Base-by-base conservation (phyloP, 2,329 filamentous ascomycete species). In the Botrytis cinerea region DNA sequence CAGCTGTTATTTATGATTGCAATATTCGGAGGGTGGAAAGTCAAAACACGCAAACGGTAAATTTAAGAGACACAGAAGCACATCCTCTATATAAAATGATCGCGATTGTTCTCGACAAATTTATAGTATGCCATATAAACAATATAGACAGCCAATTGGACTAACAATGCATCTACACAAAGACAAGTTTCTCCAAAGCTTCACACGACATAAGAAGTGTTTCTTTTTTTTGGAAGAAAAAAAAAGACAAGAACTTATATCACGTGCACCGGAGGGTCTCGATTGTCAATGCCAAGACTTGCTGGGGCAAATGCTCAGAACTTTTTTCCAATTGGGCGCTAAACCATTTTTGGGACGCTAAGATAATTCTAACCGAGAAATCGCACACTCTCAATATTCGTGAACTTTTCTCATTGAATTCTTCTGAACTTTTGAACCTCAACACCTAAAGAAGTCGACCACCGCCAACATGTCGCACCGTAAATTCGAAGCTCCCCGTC, bases 401-500 rank as follows among this genome's bases (percentile, higher is more conserved):
- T 28, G 70, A 68, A 72, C 70, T 68, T 73, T 70, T 69, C 38
- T 35, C 25, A 2, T 54, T 60, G 32, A 51, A 54, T 38, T 40
- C 64, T 73, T 70, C 35, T 60, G 71, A 73, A 70, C 71, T 73
- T 70, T 62, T 48, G 71, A 73, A 73, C 71, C 54, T 72, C 63
- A 72, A 68, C 63, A 73, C 46, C 71, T 25, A 69, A 38, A 70
- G 45, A 73, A 73, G 66, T 73, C 71, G 71, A 73, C 71, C 54
- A 70, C 51, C 63, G 51, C 60, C 63, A 59, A 67, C 71, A 80
- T 80, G 79, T 76, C 74, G 73, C 78, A 79, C 74, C 67, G 78
- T 72, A 80, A 81, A 73, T 82, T 81, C 74, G 81, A 82, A 73
- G 95, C 95, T 85, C 95, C 95, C 84, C 93, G 95, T 85, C 95